Percentiles rank a stretch among this genome's conserved stretches.
These are phyloP conservation scores for Talaromyces nanjingensis DNA, from an alignment of 495 filamentous ascomycete genomes.

Conservation along the genomic window DNA sequence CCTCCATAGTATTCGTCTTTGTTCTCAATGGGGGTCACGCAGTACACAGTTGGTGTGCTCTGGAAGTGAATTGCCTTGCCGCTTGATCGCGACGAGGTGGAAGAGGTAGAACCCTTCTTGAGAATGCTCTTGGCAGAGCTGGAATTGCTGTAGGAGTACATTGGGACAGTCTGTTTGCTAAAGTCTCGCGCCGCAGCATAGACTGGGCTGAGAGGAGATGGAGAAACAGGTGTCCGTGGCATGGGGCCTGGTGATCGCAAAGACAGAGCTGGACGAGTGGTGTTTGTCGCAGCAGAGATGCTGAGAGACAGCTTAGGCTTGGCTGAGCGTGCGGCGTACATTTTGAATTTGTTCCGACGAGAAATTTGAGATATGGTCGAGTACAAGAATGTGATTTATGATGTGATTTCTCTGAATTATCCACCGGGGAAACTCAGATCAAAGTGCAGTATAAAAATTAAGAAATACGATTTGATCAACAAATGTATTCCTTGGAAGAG, in stretches of 20 bases:
- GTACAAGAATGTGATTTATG: slow-evolving; percentile 12
- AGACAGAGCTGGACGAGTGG: slow-evolving; percentile 29
- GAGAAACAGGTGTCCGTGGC: slow-evolving; percentile 40
- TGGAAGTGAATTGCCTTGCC: slow-evolving; percentile 42
- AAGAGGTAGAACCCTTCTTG: slow-evolving; percentile 31
- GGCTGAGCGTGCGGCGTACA: slow-evolving; percentile 31
- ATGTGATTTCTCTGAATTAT: background rate
- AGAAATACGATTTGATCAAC: slow-evolving; percentile 30
- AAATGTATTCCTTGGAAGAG: slow-evolving; percentile 18
- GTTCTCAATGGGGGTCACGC: slow-evolving; percentile 45
- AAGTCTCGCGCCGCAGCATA: slow-evolving; percentile 28
- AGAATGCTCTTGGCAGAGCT: slow-evolving; percentile 46
- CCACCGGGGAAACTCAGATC: slow-evolving; percentile 6
- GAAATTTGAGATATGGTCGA: slow-evolving; percentile 9
- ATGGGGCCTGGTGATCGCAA: slow-evolving; percentile 38
- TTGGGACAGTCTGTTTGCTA: slow-evolving; percentile 29
- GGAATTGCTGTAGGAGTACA: slow-evolving; percentile 39
- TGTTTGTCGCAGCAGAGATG: slow-evolving; percentile 34
- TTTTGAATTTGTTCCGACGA: slow-evolving; percentile 15
- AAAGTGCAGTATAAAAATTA: slow-evolving; percentile 2
- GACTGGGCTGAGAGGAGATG: slow-evolving; percentile 32
- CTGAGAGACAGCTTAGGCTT: slow-evolving; percentile 43
- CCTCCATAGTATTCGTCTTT: slow-evolving; percentile 47
- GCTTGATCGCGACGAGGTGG: slow-evolving; percentile 11
- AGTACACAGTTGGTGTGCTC: slow-evolving; percentile 41